phyloP scores from a whole-genome alignment of 2,329 filamentous ascomycete species.

The Epichloe typhina region DNA sequence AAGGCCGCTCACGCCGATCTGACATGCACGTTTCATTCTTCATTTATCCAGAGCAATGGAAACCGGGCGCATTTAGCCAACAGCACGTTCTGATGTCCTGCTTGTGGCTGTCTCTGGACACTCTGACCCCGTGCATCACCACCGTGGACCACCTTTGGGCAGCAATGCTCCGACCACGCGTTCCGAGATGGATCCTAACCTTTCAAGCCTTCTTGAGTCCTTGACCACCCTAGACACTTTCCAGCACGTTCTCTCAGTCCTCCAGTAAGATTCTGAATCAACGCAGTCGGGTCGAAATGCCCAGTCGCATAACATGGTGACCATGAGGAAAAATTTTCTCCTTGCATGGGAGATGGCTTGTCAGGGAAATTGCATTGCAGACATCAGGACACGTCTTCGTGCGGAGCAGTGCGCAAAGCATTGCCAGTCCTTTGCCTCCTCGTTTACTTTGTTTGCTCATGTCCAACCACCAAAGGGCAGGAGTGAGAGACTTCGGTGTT shows the following conservation, averaged over 20 bases:
- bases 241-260: background rate
- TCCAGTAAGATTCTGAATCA: background rate
- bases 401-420: too few relatives aligned
- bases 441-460: too few relatives aligned
- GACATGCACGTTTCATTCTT: too few relatives aligned
- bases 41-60: too few relatives aligned
- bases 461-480: too few relatives aligned
- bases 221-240: background rate
- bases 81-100: too few relatives aligned
- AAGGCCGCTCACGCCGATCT: too few relatives aligned
- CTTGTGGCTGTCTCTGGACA: background rate
- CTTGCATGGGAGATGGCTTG: background rate
- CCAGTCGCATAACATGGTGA: background rate
- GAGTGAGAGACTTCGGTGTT: too few relatives aligned
- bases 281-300: background rate
- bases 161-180: slow-evolving; percentile 8
- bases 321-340: background rate
- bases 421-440: too few relatives aligned
- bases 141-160: slow-evolving; percentile 6
- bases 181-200: background rate
- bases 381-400: too few relatives aligned
- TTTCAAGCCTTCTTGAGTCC: background rate
- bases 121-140: background rate
- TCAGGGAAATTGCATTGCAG: too few relatives aligned
- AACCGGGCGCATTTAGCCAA: too few relatives aligned